Conservation (phyloP, 2,329 filamentous ascomycete genomes). For the Colletotrichum sublineola region DNA sequence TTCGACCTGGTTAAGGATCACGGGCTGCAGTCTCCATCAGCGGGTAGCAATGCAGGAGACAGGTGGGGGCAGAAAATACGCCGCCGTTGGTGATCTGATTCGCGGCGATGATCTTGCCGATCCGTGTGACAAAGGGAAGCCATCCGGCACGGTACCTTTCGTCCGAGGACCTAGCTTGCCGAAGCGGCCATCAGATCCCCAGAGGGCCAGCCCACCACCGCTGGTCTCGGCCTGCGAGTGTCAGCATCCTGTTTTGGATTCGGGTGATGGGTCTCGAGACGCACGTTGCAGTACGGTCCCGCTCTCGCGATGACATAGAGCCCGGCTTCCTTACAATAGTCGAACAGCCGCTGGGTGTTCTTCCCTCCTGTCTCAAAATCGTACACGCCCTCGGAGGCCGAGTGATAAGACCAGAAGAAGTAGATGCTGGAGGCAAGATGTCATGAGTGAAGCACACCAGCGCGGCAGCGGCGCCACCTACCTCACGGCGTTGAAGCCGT, state of each 20-base stretch:
- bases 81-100: constrained; percentile 87
- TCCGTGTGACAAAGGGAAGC: constrained; percentile 58
- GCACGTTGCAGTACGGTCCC: constrained; percentile 80
- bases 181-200: constrained; percentile 46
- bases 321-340: constrained; percentile 78
- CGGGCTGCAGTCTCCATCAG: constrained; percentile 69
- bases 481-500: constrained; percentile 83
- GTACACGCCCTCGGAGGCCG: constrained; percentile 79
- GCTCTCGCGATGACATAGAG: constrained; percentile 82
- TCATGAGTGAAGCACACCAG: background rate
- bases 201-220: constrained; percentile 54
- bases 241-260: background rate
- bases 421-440: constrained; percentile 70
- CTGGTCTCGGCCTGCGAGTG: constrained; percentile 43
- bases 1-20: constrained; percentile 84
- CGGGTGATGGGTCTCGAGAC: background rate
- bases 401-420: constrained; percentile 82
- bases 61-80: constrained; percentile 50
- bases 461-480: constrained; percentile 55
- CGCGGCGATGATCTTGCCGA: constrained; percentile 75
- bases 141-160: constrained; percentile 58
- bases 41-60: constrained; percentile 63
- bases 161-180: constrained; percentile 57
- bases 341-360: constrained; percentile 76
- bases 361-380: constrained; percentile 65